Evolutionary conservation across 257 asterid genomes (phyloP).

Genomic region (Solanum dulcamara): DNA sequence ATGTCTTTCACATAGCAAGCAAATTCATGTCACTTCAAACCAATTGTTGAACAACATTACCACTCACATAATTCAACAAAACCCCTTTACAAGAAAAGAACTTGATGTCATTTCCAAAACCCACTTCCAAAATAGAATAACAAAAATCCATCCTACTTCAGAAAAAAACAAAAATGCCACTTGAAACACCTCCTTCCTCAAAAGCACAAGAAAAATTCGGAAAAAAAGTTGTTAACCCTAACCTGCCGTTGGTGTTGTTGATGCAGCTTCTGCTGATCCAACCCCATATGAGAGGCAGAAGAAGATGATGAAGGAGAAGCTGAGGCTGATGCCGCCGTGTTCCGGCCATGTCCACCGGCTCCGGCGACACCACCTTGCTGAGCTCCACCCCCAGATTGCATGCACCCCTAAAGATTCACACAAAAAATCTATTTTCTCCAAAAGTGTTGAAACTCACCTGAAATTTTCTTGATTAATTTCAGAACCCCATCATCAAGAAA

Average conservation of each 20-base stretch:
- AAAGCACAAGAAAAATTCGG: not conserved
- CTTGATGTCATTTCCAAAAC: not conserved
- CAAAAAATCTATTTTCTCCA: not conserved
- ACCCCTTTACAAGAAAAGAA: not conserved
- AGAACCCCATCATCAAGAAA: constrained; percentile 8
- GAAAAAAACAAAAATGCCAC: not conserved
- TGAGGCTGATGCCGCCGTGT: constrained; percentile 58
- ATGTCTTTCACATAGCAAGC: not conserved
- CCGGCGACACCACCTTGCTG: constrained; percentile 66
- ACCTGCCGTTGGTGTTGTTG: constrained; percentile 64
- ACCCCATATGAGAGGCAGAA: constrained; percentile 47
- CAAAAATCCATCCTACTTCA: not conserved
- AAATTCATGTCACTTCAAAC: not conserved
- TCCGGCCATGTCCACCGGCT: constrained; percentile 70
- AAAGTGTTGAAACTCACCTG: not conserved
- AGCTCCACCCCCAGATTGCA: constrained; percentile 95
- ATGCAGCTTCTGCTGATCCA: constrained; percentile 81
- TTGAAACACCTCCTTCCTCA: not conserved
- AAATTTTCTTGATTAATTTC: not conserved
- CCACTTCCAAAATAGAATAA: not conserved
- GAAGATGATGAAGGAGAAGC: constrained; percentile 93
- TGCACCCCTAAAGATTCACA: constrained; percentile 8
- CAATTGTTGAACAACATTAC: not conserved
- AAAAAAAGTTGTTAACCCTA: constrained; percentile 6
- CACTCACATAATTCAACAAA: not conserved